Evolutionary conservation across 495 filamentous ascomycete species (phyloP), one percentile per base, ranked within the genome.

Genomic region (Aspergillus taichungensis): DNA sequence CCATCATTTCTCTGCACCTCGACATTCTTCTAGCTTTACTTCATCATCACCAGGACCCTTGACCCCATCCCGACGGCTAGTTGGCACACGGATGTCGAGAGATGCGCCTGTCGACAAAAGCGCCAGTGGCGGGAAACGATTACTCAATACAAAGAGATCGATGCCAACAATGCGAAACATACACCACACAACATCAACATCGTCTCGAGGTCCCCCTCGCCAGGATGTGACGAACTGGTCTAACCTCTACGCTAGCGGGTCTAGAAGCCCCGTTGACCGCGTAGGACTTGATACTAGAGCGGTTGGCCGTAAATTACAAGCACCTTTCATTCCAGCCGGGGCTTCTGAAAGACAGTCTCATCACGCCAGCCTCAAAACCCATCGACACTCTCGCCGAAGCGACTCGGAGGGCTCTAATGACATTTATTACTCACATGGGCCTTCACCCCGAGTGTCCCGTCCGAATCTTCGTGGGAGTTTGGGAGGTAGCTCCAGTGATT

Each of bases 71-170:
- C 75, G 83, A 57, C 73, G 76, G 53, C 69, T 80, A 28, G 59
- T 82, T 3, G 76, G 67, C 11, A 64, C 72, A 27, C 81, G 82
- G 43, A 52, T 76, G 13, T 75, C 82, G 8, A 73, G 70, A 18
- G 70, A 72, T 13, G 63, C 67, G 13, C 60, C 77, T 14, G 64
- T 68, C 33, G 64, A 57, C 37, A 82, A 86, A 51, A 76, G 78
- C 5, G 84, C 80, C 27, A 83, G 84, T 9, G 83, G 83, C 10
- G 80, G 71, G 56, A 77, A 83, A 18, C 85, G 92, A 50, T 65
- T 87, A 28, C 71, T 97, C 31, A 82, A 81, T 59, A 68, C 87
- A 27, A 97, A 97, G 68, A 79, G 89, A 40, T 97, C 94, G 6
- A 75, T 94, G 65, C 88, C 92, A 18, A 79, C 76, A 18, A 84